Evolutionary conservation across 495 filamentous ascomycete species (phyloP).

Genomic region (Aspergillus ostianus): DNA sequence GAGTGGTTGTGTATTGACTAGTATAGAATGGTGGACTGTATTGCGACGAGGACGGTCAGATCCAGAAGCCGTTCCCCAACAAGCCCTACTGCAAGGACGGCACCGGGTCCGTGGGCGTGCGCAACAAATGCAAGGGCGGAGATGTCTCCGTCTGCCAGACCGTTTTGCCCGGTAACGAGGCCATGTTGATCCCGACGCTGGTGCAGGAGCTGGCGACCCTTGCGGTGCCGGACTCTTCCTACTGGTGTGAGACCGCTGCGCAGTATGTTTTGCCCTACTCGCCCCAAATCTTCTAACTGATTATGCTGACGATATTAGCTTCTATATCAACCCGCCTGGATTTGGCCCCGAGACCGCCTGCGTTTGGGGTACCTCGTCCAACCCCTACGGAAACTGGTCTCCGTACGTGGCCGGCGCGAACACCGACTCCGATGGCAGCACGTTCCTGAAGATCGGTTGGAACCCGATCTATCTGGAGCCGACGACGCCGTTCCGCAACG

Average conservation of each 20-base stretch:
- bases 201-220: constrained; percentile 54
- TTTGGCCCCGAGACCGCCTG: constrained; percentile 58
- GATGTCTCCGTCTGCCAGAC: constrained; percentile 78
- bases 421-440: constrained; percentile 59
- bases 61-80: constrained; percentile 69
- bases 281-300: background rate
- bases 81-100: constrained; percentile 71
- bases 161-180: constrained; percentile 81
- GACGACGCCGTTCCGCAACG: constrained; percentile 54
- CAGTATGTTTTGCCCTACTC: constrained; percentile 53
- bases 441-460: constrained; percentile 76
- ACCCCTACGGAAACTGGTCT: constrained; percentile 75
- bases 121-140: constrained; percentile 58
- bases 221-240: constrained; percentile 67
- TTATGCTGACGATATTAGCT: constrained; percentile 44
- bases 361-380: constrained; percentile 63
- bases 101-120: constrained; percentile 59
- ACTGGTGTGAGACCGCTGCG: constrained; percentile 72
- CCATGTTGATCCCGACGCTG: constrained; percentile 79
- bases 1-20: constrained; percentile 1
- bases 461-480: constrained; percentile 72
- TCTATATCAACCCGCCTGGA: constrained; percentile 79
- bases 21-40: constrained; percentile 72
- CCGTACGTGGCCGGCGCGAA: constrained; percentile 80
- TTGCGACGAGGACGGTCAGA: constrained; percentile 64